A percentile compares a stretch with the other conserved stretches of the same genome.
Evolutionary conservation across 805 yeast genomes (phyloP).

Genomic region (Kazachstania viticola): DNA sequence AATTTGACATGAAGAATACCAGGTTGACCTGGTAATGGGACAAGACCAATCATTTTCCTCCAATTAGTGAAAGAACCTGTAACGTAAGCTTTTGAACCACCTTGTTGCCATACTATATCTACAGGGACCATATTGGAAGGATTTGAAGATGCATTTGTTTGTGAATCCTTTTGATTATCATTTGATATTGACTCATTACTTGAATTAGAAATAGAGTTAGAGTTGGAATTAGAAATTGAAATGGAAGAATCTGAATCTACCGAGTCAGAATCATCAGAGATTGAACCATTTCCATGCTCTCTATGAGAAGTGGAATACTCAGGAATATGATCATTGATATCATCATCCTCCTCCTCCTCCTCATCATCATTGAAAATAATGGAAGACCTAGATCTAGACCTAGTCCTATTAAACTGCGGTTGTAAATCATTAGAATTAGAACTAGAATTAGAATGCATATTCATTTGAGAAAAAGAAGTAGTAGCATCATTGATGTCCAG

Average conservation of each 20-base stretch:
- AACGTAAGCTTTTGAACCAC: slow-evolving; percentile 91
- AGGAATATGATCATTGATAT: too few species aligned
- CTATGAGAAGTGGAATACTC: slow-evolving; percentile 29
- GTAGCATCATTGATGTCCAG: slow-evolving; percentile 19
- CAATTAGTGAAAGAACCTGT: slow-evolving; percentile 98
- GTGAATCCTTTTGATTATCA: slow-evolving; percentile 2
- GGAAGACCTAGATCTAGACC: slow-evolving; percentile 45
- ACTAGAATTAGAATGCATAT: slow-evolving; percentile 22
- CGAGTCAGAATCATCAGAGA: slow-evolving; percentile 11
- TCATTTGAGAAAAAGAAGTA: slow-evolving; percentile 23
- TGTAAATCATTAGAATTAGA: slow-evolving; percentile 13
- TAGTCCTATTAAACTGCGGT: slow-evolving; percentile 28
- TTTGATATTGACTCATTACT: background rate
- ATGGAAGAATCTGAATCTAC: slow-evolving; percentile 5
- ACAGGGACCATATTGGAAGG: slow-evolving; percentile 38
- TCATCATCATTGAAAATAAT: slow-evolving; percentile 53
- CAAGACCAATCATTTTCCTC: slow-evolving; percentile 92
- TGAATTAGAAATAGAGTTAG: background rate
- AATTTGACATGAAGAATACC: slow-evolving; percentile 49
- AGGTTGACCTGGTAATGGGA: slow-evolving; percentile 28
- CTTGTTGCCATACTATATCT: slow-evolving; percentile 86
- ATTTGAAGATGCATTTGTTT: slow-evolving; percentile 1
- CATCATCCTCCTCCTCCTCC: too few species aligned
- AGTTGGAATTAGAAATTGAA: slow-evolving; percentile 17
- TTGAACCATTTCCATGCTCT: slow-evolving; percentile 13